Conservation (phyloP, 2,329 filamentous ascomycete species). For the Pyricularia sp. region DNA sequence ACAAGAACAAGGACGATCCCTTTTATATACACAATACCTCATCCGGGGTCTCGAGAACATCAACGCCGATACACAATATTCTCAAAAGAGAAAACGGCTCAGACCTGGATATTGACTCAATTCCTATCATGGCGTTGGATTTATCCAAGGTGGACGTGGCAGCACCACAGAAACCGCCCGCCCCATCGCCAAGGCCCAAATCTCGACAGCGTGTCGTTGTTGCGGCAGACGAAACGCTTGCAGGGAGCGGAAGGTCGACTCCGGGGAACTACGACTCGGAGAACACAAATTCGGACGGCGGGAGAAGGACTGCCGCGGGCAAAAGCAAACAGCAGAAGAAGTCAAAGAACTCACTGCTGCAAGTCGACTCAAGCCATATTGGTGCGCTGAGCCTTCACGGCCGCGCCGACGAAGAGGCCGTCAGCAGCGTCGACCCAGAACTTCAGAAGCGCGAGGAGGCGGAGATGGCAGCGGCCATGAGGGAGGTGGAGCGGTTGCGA, state of each 20-base stretch:
- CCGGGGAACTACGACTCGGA: conserved; percentile 45
- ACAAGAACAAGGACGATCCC: conserved; percentile 84
- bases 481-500: conserved; percentile 76
- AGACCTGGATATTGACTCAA: conserved; percentile 83
- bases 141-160: conserved; percentile 46
- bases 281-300: conserved; percentile 36
- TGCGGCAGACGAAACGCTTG: conserved; percentile 64
- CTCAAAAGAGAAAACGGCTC: conserved; percentile 63
- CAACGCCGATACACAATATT: conserved; percentile 73
- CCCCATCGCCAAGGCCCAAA: conserved; percentile 23
- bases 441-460: conserved; percentile 66
- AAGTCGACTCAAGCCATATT: conserved; percentile 81
- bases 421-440: conserved; percentile 46
- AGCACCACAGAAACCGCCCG: conserved; percentile 13
- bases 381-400: conserved; percentile 60
- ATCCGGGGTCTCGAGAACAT: conserved; percentile 43
- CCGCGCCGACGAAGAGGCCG: conserved; percentile 22
- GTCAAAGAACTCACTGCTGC: conserved; percentile 55
- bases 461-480: conserved; percentile 82
- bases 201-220: conserved; percentile 55
- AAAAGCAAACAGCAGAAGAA: conserved; percentile 42
- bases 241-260: conserved; percentile 38
- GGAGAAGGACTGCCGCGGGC: conserved; percentile 30
- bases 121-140: conserved; percentile 90
- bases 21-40: conserved; percentile 64